Conservation (phyloP, 768 basidiomycete species). For the Kwoniella europaea region DNA sequence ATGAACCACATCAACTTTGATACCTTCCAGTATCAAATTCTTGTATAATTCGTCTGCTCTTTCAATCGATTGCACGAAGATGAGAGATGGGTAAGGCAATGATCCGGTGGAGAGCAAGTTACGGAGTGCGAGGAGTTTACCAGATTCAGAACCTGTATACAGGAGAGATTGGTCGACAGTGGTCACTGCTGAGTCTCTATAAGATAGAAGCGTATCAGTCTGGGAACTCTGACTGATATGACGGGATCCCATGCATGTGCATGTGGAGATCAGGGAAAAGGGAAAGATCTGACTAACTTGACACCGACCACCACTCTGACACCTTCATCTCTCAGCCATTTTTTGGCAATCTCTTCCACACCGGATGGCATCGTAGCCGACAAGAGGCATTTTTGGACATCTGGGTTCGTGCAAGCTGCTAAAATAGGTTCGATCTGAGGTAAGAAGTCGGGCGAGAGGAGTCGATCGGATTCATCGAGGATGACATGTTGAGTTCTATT, state of each 20-base stretch:
- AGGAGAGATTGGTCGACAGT: constrained; percentile 86
- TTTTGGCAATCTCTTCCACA: constrained; percentile 83
- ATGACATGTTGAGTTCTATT: constrained; percentile 80
- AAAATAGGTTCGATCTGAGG: constrained; percentile 86
- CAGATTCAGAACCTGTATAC: constrained; percentile 89
- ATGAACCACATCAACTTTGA: constrained; percentile 86
- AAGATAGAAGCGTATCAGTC: background rate
- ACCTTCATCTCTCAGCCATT: constrained; percentile 75
- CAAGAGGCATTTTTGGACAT: constrained; percentile 84
- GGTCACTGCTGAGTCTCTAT: constrained; percentile 91
- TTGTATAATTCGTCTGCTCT: constrained; percentile 69
- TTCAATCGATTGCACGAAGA: constrained; percentile 86
- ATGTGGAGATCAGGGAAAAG: too few relatives aligned
- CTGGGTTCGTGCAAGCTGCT: constrained; percentile 71
- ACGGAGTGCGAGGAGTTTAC: constrained; percentile 89
- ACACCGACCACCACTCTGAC: constrained; percentile 94
- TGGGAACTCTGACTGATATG: too few relatives aligned
- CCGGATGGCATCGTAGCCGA: constrained; percentile 92
- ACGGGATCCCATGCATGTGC: too few relatives aligned
- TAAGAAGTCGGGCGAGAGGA: constrained; percentile 87
- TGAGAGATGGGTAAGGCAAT: constrained; percentile 85
- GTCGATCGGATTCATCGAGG: constrained; percentile 88
- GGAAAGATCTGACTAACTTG: constrained; percentile 68
- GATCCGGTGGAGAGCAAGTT: constrained; percentile 70
- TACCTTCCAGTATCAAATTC: constrained; percentile 78